Evolutionary conservation across 1,284 basidiomycete species (phyloP).

Genomic region (Vanrija sp.): DNA sequence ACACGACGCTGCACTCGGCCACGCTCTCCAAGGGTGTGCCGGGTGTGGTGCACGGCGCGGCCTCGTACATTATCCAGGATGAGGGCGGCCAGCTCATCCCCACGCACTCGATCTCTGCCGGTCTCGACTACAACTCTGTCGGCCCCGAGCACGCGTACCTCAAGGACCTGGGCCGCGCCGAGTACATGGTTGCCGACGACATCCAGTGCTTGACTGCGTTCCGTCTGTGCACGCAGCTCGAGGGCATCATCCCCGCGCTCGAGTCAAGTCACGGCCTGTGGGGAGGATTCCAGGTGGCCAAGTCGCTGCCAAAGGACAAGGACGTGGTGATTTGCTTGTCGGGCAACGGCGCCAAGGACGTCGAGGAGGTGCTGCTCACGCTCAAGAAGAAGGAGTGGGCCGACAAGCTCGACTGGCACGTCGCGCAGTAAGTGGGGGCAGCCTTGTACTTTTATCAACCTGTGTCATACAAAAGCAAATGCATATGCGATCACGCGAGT

Average conservation of each 20-base stretch:
- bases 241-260: slow-evolving; percentile 96
- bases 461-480: not conserved
- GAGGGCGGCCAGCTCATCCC: slow-evolving; percentile 87
- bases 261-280: slow-evolving; percentile 96
- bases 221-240: slow-evolving; percentile 80
- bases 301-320: slow-evolving; percentile 73
- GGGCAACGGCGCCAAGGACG: slow-evolving; percentile 47
- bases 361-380: slow-evolving; percentile 43
- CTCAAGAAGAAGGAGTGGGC: slow-evolving; percentile 66
- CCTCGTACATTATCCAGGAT: slow-evolving; percentile 91
- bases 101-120: slow-evolving; percentile 95
- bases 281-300: slow-evolving; percentile 81
- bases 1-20: slow-evolving; percentile 83
- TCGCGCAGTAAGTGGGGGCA: slow-evolving; percentile 30
- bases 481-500: slow-evolving; percentile 19
- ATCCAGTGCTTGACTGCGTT: slow-evolving; percentile 90
- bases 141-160: slow-evolving; percentile 97
- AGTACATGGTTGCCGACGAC: slow-evolving; percentile 90
- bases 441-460: not conserved
- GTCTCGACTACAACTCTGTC: slow-evolving; percentile 57
- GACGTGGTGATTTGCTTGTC: slow-evolving; percentile 70
- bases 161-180: slow-evolving; percentile 87
- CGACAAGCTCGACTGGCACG: slow-evolving; percentile 81
- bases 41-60: slow-evolving; percentile 89
- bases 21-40: slow-evolving; percentile 84